Base-by-base conservation (phyloP, 768 basidiomycete species). In the Boletus vermiculosoides region DNA sequence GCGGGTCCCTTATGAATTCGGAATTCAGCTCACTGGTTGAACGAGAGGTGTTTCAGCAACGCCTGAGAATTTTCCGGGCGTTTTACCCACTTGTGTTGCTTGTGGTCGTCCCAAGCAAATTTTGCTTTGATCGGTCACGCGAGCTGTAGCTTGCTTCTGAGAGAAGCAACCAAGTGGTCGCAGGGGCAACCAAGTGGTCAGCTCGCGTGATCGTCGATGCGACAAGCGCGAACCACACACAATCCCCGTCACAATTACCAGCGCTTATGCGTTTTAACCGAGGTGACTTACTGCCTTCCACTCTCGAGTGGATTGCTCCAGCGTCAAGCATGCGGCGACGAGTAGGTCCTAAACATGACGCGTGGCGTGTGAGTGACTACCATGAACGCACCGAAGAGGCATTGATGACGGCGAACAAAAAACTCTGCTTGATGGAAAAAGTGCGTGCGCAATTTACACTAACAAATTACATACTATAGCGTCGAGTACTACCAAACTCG, bases 1-100 rank as follows among this genome's bases (percentile, higher is more conserved):
- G 57, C 54, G 50, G 50, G 55, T 63, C 55, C 57, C 66, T 66
- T 55, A 20, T 58, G 59, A 28, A n/a, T 34, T 36, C 45, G 47
- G 33, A 52, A 45, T 42, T 50, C 50, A 18, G 44, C 23, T 4
- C 30, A 10, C 31, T 33, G n/a, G n/a, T 15, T 18, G 12, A 39
- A 33, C 10, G 28, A 4, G 23, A 39, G 30, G 12, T n/a, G 66
- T 68, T 62, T 59, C 66, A 57, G 46, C 49, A 65, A 16, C 44
- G 23, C 57, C 39, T 61, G 55, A 20, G 54, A 54, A 53, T n/a
- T 9, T 34, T 33, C 16, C 40, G 13, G 13, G 7, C 11, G 25
- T 20, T 16, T 54, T 42, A 55, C 41, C 37, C 36, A 25, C 37
- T 22, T 25, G 30, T 33, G 2, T 8, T 36, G 2, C 28, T 30